Evolutionary conservation across 2,329 filamentous ascomycete genomes (phyloP), one percentile per base, ranked within the genome.

Genomic region (Sarocladium kiliense): DNA sequence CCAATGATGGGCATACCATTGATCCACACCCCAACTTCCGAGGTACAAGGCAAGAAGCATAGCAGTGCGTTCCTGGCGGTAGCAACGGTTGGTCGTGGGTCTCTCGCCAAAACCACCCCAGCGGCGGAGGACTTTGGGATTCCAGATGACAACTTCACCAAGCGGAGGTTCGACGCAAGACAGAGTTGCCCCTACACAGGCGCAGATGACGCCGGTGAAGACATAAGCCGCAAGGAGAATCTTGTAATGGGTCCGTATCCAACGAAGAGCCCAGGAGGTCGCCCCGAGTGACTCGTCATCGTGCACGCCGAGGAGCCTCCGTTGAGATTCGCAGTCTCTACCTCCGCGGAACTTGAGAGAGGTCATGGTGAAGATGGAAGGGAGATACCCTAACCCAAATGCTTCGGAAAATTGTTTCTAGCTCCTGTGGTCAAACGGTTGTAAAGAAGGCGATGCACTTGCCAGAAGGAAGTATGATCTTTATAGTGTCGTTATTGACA

Each of bases 41-140:
- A 39, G 36, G 16, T 11, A 39, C 9, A 39, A 18, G 6, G 36
- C 7, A 18, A 39, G 36, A 18, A 39, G 36, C 36, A 18, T 39
- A n/a, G 16, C 7, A 18, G 36, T 39, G 7, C 36, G 36, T n/a
- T 47, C 42, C 19, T 47, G 42, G 10, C 42, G 42, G 42, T 47
- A 47, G 42, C 42, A 47, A 12, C 25, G 19, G 42, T 47, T 47
- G 10, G 19, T 27, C 6, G 19, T 25, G 19, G 42, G 42, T 6
- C 19, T 25, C 42, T 47, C 42, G 10, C 25, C 42, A n/a, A 47
- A 47, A n/a, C 42, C 42, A n/a, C 42, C 42, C 42, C 42, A 47
- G 19, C 42, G 42, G 42, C 42, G 42, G 10, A 47, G 42, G 19
- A 47, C 16, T 18, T 18, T 39, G 7, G 16, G 36, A 18, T 39